phyloP scores from a whole-genome alignment of 192 early-diverging fungal species.

The Linnemannia zychae region DNA sequence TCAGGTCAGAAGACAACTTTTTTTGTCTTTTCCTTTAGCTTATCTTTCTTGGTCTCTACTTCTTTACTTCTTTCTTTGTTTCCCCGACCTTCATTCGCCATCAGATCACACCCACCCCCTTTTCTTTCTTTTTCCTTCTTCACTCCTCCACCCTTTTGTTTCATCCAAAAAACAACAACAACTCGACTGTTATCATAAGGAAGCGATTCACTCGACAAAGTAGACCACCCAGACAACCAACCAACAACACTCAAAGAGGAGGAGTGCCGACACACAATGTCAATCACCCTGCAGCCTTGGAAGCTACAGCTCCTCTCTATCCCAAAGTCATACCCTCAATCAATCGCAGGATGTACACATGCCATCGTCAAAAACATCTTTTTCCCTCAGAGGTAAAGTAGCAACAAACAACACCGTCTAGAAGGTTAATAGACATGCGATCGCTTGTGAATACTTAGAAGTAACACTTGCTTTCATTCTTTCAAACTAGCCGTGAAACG shows the following conservation, averaged over 20 bases:
- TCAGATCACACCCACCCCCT: neutral
- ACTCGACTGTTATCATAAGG: too few species aligned
- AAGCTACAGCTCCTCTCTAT: slow-evolving; percentile 74
- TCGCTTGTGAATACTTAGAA: too few species aligned
- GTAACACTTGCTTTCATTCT: neutral
- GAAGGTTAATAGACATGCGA: neutral
- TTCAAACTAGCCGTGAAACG: slow-evolving; percentile 46
- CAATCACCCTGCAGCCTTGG: slow-evolving; percentile 69
- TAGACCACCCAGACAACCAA: too few species aligned
- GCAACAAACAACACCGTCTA: too few species aligned
- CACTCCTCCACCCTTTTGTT: too few species aligned
- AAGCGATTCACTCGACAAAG: too few species aligned
- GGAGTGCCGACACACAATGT: too few species aligned
- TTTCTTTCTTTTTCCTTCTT: neutral
- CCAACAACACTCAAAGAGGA: too few species aligned
- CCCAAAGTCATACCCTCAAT: slow-evolving; percentile 63
- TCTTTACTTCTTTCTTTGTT: neutral
- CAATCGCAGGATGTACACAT: slow-evolving; percentile 64
- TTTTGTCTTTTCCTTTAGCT: neutral
- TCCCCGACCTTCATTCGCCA: neutral
- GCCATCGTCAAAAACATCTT: slow-evolving; percentile 73
- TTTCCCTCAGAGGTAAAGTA: slow-evolving; percentile 61
- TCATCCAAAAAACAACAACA: too few species aligned
- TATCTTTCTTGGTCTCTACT: neutral
- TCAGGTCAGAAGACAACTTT: too few species aligned